Evolutionary conservation across 176 grass and related monocot species (phyloP), one percentile per base, ranked within the genome.

Genomic region (Hsuehochloa calcarea): DNA sequence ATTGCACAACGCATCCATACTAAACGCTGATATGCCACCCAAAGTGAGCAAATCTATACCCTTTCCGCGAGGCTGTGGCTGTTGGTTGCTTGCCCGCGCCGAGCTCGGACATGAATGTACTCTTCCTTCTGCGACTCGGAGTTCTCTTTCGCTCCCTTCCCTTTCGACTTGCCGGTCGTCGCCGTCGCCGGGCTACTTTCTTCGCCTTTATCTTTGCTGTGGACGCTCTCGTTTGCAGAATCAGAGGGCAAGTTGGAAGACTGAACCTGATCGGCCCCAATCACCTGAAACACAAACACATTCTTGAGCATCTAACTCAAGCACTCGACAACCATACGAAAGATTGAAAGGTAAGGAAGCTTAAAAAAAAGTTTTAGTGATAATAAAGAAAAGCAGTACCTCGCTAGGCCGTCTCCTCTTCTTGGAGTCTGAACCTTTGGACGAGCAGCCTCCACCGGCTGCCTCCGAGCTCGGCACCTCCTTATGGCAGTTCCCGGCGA

Each of bases 11-110:
- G 14, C 15, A 51, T 65, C 76, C 37, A 64, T 47, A 12, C 9
- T 55, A 51, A 87, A 74, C 29, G 39, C 13, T 12, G 51, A 12
- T 20, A 61, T 22, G 22, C 3, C 20, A 39, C 40, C 23, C 4
- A 0, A 39, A 17, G 22, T 3, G 40, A 45, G 44, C 41, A 75
- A 51, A 46, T 39, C 3, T 27, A 50, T 90, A 97, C 94, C 86
- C 94, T 90, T 92, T 97, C 94, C 29, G 94, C 94, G 39, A 97
- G 90, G 87, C 94, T 97, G 61, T 97, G 94, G 85, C 92, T 97
- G 80, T 97, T 97, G 68, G 94, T 97, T 31, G 94, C 94, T 85
- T 97, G 94, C 34, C 94, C 94, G 3, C 92, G 92, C 11, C 94
- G 85, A 51, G 94, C 94, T 75, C 94, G 89, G 73, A 97, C 85